A percentile compares a stretch with the other conserved stretches of the same genome.
Evolutionary conservation across 2,329 filamentous ascomycete species (phyloP).

Genomic region (Diaporthe eres): DNA sequence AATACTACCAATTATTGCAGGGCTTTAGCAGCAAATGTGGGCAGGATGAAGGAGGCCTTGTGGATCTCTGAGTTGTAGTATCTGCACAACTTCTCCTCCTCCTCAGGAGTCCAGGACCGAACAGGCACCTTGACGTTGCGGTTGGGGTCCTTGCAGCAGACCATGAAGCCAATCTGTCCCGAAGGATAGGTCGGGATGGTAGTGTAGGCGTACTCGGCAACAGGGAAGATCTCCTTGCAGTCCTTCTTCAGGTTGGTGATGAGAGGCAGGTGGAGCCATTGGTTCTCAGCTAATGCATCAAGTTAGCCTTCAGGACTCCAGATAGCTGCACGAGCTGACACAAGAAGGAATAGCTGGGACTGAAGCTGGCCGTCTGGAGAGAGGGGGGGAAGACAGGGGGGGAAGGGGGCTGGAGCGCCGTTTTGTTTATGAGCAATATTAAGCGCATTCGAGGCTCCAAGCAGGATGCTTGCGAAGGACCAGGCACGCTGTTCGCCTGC

Average conservation of each 20-base stretch:
- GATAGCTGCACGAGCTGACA: background rate
- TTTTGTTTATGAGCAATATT: slow-evolving; percentile 13
- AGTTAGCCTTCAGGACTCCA: slow-evolving; percentile 26
- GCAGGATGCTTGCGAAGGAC: slow-evolving; percentile 41
- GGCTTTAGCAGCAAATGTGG: slow-evolving; percentile 90
- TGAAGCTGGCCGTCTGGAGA: background rate
- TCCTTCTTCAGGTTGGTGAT: slow-evolving; percentile 97
- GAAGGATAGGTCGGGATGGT: slow-evolving; percentile 99
- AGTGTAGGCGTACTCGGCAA: slow-evolving; percentile 98
- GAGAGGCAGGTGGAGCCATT: slow-evolving; percentile 96
- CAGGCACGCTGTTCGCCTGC: slow-evolving; percentile 53
- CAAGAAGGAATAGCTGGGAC: background rate
- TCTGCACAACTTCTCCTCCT: slow-evolving; percentile 92
- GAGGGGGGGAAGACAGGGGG: background rate
- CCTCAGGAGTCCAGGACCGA: slow-evolving; percentile 84
- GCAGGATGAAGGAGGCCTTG: slow-evolving; percentile 92
- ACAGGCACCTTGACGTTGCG: slow-evolving; percentile 89
- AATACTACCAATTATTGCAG: slow-evolving; percentile 63
- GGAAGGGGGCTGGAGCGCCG: slow-evolving; percentile 3
- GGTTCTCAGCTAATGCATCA: slow-evolving; percentile 85
- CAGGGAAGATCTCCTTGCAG: slow-evolving; percentile 97
- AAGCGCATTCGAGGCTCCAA: slow-evolving; percentile 36
- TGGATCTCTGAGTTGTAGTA: slow-evolving; percentile 99
- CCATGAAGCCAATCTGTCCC: slow-evolving; percentile 99
- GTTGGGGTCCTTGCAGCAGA: slow-evolving; percentile 94